phyloP scores from a whole-genome alignment of 495 filamentous ascomycete genomes.

The Hypoxylon subgilvum region DNA sequence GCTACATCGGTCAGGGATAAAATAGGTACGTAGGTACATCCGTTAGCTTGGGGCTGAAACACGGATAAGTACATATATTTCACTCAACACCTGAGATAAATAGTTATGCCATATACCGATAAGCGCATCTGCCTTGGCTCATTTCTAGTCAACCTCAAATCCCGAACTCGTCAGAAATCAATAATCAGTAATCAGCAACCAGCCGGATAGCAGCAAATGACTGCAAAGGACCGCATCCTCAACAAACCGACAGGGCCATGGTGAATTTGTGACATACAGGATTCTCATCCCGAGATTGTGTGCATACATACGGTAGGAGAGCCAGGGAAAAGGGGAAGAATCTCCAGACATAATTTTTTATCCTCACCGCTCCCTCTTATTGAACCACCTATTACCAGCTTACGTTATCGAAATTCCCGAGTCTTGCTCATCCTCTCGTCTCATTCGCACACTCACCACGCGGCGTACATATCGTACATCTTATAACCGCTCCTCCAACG shows the following conservation, averaged over 20 bases:
- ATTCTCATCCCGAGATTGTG: constrained; percentile 1
- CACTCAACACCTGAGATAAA: too few relatives aligned
- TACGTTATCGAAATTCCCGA: constrained; percentile 30
- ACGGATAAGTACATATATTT: background rate
- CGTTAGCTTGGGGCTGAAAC: background rate
- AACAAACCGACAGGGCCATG: constrained; percentile 9
- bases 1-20: too few relatives aligned
- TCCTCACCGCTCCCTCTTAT: constrained; percentile 29
- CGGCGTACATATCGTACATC: constrained; percentile 5
- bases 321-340: constrained; percentile 1
- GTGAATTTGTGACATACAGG: constrained; percentile 10
- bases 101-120: background rate
- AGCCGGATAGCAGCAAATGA: constrained; percentile 26
- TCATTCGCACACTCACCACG: constrained; percentile 9
- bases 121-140: constrained; percentile 15
- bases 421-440: background rate
- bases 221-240: background rate
- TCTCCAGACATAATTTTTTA: constrained; percentile 22
- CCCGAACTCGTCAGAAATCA: constrained; percentile 14
- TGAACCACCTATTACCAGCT: constrained; percentile 24
- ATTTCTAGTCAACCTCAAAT: constrained; percentile 20
- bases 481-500: background rate
- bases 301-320: background rate
- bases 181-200: background rate
- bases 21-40: too few relatives aligned